Percentiles rank a stretch among this genome's conserved stretches.
These are phyloP conservation scores for Fagopyrum esculentum DNA, from an alignment of 148 eudicot genomes.

Conservation along the genomic window DNA sequence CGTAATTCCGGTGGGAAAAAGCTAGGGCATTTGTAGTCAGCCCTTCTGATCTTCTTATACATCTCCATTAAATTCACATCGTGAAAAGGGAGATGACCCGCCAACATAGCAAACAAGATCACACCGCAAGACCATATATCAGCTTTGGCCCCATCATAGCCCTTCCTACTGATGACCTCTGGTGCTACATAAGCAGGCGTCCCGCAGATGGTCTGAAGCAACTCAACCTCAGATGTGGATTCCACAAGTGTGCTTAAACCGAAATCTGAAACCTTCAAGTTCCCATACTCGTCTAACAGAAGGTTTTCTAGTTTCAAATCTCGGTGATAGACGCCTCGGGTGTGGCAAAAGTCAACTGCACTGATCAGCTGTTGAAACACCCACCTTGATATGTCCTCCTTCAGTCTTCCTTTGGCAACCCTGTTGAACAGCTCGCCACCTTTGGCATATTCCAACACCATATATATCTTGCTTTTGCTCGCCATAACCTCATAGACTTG, in stretches of 20 bases:
- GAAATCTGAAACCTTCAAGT: conserved; percentile 50
- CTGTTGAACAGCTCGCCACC: conserved; percentile 54
- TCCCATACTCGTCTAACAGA: conserved; percentile 30
- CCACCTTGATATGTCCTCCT: conserved; percentile 37
- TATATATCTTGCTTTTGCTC: conserved; percentile 34
- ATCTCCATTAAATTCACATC: conserved; percentile 34
- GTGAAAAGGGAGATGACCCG: conserved; percentile 46
- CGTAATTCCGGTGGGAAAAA: conserved; percentile 30
- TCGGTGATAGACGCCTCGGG: conserved; percentile 54
- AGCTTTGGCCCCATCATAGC: conserved; percentile 37
- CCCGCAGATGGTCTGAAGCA: conserved; percentile 51
- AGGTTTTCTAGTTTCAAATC: conserved; percentile 58
- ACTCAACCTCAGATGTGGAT: conserved; percentile 28
- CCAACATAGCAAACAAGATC: conserved; percentile 31
- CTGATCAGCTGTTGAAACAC: conserved; percentile 50
- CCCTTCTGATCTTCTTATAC: conserved; percentile 35
- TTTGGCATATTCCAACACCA: conserved; percentile 45
- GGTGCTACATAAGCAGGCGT: conserved; percentile 65
- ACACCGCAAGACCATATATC: conserved; percentile 69
- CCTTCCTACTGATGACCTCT: conserved; percentile 33
- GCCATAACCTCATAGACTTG: conserved; percentile 70
- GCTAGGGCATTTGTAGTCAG: conserved; percentile 27
- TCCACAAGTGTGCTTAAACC: conserved; percentile 48
- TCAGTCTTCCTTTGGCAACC: conserved; percentile 28
- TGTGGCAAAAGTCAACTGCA: conserved; percentile 52